Evolutionary conservation across 352 stramenopile species (phyloP).

Genomic region (Saprolegnia diclina): DNA sequence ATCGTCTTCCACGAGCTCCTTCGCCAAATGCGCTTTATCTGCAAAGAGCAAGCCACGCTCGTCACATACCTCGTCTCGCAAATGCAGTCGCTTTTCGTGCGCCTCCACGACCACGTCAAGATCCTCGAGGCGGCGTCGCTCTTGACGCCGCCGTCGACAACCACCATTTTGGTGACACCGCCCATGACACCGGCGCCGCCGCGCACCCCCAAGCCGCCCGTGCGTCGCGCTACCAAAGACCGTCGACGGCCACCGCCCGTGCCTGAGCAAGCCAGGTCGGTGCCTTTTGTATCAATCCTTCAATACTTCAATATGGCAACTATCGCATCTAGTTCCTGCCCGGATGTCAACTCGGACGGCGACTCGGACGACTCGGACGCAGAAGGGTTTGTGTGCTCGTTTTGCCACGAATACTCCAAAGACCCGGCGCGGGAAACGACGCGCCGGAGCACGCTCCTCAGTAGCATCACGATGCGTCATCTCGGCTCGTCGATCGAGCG

Average conservation of each 20-base stretch:
- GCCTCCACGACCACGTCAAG: neutral
- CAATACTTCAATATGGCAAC: neutral
- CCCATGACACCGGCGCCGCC: neutral
- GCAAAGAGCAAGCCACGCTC: constrained; percentile 53
- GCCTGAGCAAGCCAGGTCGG: neutral
- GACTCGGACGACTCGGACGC: neutral
- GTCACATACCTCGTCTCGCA: constrained; percentile 1
- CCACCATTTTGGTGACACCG: neutral
- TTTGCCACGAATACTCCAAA: constrained; percentile 2
- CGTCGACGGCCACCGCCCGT: neutral
- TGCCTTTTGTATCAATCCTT: neutral
- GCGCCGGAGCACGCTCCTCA: constrained; percentile 11
- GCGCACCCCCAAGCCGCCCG: neutral
- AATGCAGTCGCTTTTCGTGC: neutral
- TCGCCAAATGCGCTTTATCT: constrained; percentile 69
- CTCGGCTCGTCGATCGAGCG: constrained; percentile 7
- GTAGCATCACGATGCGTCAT: neutral
- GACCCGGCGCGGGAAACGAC: constrained; percentile 5
- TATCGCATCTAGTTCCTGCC: neutral
- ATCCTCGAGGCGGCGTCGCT: neutral
- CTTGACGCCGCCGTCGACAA: neutral
- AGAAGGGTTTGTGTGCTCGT: constrained; percentile 22
- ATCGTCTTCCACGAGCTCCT: constrained; percentile 70
- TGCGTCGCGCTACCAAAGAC: neutral
- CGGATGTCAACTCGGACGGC: neutral